Conservation (phyloP, 2,329 filamentous ascomycete species). For the Fusarium cicatricum region DNA sequence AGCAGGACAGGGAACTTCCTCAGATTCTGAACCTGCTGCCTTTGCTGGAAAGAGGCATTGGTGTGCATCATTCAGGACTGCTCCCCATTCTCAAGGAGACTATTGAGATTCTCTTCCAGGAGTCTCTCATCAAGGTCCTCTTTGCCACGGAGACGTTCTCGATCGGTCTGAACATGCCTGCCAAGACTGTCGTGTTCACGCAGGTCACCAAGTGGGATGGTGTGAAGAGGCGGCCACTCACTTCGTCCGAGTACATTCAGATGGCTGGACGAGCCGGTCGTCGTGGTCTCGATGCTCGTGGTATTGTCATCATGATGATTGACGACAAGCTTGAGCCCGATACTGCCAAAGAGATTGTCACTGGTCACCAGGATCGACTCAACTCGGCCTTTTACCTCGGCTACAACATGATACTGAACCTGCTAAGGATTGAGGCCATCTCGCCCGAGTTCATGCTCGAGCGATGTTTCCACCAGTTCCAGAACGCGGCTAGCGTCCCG, state of each 20-base stretch:
- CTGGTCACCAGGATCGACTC: slow-evolving; percentile 94
- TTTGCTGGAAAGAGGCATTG: slow-evolving; percentile 88
- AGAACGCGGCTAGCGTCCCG: slow-evolving; percentile 89
- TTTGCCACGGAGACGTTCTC: slow-evolving; percentile 99
- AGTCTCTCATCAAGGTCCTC: slow-evolving; percentile 95
- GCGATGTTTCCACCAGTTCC: slow-evolving; percentile 97
- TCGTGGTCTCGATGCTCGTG: slow-evolving; percentile 95
- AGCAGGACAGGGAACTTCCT: slow-evolving; percentile 86
- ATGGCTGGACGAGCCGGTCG: slow-evolving; percentile 98
- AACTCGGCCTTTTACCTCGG: slow-evolving; percentile 98
- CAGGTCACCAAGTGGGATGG: slow-evolving; percentile 97
- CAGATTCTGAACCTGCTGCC: slow-evolving; percentile 93
- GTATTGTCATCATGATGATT: slow-evolving; percentile 99
- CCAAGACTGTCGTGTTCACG: slow-evolving; percentile 99
- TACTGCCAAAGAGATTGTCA: slow-evolving; percentile 93
- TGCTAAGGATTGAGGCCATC: slow-evolving; percentile 98
- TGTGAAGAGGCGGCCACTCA: slow-evolving; percentile 79
- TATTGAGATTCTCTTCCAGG: slow-evolving; percentile 98
- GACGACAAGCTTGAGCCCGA: slow-evolving; percentile 95
- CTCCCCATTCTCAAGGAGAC: slow-evolving; percentile 97
- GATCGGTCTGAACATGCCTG: slow-evolving; percentile 98
- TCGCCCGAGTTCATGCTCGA: slow-evolving; percentile 99
- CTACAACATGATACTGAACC: slow-evolving; percentile 99
- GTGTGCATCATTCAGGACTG: slow-evolving; percentile 95
- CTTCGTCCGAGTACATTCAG: slow-evolving; percentile 95